phyloP scores from a whole-genome alignment of 2,329 filamentous ascomycete genomes.

The Nothophoma quercina region DNA sequence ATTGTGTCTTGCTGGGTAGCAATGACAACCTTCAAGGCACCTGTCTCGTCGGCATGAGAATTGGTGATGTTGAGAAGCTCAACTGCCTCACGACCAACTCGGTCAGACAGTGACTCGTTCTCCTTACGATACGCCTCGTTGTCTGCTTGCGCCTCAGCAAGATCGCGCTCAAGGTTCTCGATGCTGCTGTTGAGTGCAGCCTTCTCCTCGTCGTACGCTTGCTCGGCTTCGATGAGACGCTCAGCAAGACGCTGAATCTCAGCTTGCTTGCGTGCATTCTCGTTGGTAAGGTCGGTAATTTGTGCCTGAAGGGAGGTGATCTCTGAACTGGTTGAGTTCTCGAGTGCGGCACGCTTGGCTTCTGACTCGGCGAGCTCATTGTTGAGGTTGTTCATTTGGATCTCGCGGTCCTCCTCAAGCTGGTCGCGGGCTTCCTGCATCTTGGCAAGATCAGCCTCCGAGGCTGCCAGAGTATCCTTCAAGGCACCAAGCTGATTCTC shows the following conservation, averaged over 20 bases:
- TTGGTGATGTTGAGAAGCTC: constrained; percentile 42
- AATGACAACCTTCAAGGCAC: constrained; percentile 48
- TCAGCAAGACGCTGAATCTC: constrained; percentile 48
- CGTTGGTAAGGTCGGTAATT: constrained; percentile 52
- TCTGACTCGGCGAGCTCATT: constrained; percentile 44
- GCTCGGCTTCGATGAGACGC: constrained; percentile 35
- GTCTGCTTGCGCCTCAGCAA: constrained; percentile 28
- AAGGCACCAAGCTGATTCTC: constrained; percentile 47
- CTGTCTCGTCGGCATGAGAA: constrained; percentile 38
- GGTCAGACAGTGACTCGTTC: constrained; percentile 38
- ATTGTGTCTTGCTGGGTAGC: constrained; percentile 51
- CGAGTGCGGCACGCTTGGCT: constrained; percentile 41
- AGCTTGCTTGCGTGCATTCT: constrained; percentile 48
- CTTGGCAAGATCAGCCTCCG: constrained; percentile 29
- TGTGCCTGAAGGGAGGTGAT: constrained; percentile 46
- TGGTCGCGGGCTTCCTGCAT: constrained; percentile 44
- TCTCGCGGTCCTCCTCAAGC: constrained; percentile 41
- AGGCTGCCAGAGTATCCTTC: constrained; percentile 40
- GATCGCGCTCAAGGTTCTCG: constrained; percentile 29
- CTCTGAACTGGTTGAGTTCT: constrained; percentile 40
- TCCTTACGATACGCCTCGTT: constrained; percentile 37
- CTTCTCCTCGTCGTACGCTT: constrained; percentile 36
- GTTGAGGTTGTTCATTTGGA: constrained; percentile 46
- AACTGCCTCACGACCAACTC: constrained; percentile 38
- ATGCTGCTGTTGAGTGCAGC: constrained; percentile 35